Evolutionary conservation across 2,329 filamentous ascomycete genomes (phyloP).

Genomic region (Monosporascus sp.): DNA sequence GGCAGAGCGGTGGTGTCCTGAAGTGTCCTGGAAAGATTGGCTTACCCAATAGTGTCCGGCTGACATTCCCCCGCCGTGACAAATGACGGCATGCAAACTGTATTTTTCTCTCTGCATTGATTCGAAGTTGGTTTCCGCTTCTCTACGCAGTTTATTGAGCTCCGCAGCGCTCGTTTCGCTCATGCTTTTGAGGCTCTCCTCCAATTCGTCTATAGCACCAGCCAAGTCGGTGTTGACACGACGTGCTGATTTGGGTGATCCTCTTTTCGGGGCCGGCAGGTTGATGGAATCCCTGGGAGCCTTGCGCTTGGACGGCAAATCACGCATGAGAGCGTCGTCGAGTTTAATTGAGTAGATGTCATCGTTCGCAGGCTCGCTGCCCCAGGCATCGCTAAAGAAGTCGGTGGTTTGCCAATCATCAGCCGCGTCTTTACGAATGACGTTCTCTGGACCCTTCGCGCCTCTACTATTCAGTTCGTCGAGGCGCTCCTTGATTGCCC

Average conservation of each 20-base stretch:
- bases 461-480: slow-evolving; percentile 27
- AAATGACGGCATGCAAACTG: slow-evolving; percentile 84
- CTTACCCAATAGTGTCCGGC: slow-evolving; percentile 83
- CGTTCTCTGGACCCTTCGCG: not conserved
- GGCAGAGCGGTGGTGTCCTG: too few species aligned
- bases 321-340: slow-evolving; percentile 6
- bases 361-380: not conserved
- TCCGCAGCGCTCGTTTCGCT: slow-evolving; percentile 43
- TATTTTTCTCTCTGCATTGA: slow-evolving; percentile 65
- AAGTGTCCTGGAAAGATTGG: not conserved
- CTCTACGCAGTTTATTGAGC: slow-evolving; percentile 32
- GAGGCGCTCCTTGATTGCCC: slow-evolving; percentile 67
- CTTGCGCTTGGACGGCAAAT: slow-evolving; percentile 12
- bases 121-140: slow-evolving; percentile 50
- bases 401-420: slow-evolving; percentile 1
- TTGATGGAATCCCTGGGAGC: not conserved
- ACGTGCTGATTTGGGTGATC: not conserved
- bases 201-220: slow-evolving; percentile 14
- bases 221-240: slow-evolving; percentile 5
- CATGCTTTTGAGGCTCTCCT: slow-evolving; percentile 15
- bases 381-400: not conserved
- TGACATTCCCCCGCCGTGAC: slow-evolving; percentile 69
- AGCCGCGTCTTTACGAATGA: slow-evolving; percentile 1
- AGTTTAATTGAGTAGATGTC: slow-evolving; percentile 4
- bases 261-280: slow-evolving; percentile 8